A percentile compares a stretch with the other conserved stretches of the same genome.
These are phyloP conservation scores for Gnomoniopsis sp. DNA, from an alignment of 2,329 filamentous ascomycete genomes.

Conservation along the genomic window DNA sequence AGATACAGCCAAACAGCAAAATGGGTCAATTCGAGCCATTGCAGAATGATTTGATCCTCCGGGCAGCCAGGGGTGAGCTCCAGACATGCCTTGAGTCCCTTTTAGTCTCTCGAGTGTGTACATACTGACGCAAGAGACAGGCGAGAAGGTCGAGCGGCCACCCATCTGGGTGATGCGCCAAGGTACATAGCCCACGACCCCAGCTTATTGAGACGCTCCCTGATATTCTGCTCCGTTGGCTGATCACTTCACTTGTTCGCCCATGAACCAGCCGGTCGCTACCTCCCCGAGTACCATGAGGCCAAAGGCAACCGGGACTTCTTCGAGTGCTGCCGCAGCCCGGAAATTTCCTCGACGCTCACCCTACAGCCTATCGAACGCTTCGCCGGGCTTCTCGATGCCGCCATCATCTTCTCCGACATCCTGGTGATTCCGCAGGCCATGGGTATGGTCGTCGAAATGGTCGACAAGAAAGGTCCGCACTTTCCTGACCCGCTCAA, in stretches of 20 bases:
- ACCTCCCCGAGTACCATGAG: conserved; percentile 96
- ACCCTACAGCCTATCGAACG: conserved; percentile 95
- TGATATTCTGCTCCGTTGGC: conserved; percentile 8
- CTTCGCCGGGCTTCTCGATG: conserved; percentile 85
- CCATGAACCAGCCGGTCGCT: conserved; percentile 70
- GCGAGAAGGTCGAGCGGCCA: conserved; percentile 85
- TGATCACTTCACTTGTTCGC: conserved; percentile 8
- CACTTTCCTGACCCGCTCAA: conserved; percentile 85
- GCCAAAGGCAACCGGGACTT: conserved; percentile 90
- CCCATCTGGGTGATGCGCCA: conserved; percentile 99
- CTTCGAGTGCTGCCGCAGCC: conserved; percentile 93
- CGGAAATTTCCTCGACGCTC: conserved; percentile 87
- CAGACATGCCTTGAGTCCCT: background rate
- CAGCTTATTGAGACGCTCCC: conserved; percentile 16
- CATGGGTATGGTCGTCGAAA: conserved; percentile 97
- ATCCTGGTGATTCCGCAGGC: conserved; percentile 97
- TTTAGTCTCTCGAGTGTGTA: background rate
- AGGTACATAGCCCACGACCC: conserved; percentile 52
- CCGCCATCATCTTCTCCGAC: conserved; percentile 98
- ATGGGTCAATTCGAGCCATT: conserved; percentile 65
- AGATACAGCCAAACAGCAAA: background rate
- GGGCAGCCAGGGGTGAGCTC: conserved; percentile 77
- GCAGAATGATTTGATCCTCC: conserved; percentile 88
- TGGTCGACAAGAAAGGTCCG: conserved; percentile 92
- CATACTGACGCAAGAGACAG: conserved; percentile 40